These are phyloP conservation scores for Leersia perrieri DNA, from an alignment of 176 grass and related monocot species.

Conservation along the genomic window DNA sequence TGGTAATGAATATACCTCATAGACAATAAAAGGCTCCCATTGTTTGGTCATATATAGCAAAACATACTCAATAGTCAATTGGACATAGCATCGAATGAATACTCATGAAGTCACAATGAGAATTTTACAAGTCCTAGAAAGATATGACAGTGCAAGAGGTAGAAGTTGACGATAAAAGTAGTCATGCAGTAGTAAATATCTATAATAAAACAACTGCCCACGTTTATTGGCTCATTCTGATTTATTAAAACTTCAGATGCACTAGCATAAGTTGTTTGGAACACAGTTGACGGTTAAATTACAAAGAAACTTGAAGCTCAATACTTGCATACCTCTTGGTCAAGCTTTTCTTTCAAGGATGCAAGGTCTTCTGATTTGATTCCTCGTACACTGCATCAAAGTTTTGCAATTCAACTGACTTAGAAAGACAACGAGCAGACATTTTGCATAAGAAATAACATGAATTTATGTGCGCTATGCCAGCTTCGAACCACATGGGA, in stretches of 20 bases:
- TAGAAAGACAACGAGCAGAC: constrained; percentile 19
- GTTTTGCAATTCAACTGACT: constrained; percentile 22
- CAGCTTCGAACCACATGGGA: constrained; percentile 16
- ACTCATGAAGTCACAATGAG: not conserved
- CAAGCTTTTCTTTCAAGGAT: constrained; percentile 79
- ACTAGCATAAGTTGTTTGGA: not conserved
- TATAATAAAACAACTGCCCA: not conserved
- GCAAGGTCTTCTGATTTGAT: constrained; percentile 81
- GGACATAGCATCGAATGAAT: not conserved
- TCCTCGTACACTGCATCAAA: constrained; percentile 64
- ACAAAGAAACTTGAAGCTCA: not conserved
- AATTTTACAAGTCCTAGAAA: constrained; percentile 16
- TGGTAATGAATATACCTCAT: constrained; percentile 10
- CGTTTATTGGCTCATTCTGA: not conserved
- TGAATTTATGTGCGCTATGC: not conserved
- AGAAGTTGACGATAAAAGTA: not conserved
- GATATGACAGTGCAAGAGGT: not conserved
- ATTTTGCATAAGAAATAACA: constrained; percentile 24
- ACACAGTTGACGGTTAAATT: not conserved
- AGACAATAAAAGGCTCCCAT: constrained; percentile 1
- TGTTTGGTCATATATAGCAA: constrained; percentile 19
- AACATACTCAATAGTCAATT: not conserved
- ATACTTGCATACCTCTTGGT: constrained; percentile 66
- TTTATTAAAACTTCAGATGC: not conserved
- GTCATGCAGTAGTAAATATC: not conserved